A percentile compares a stretch with the other conserved stretches of the same genome.
phyloP scores from a whole-genome alignment of 2,329 filamentous ascomycete species.

The Sarocladiaceae sp. region DNA sequence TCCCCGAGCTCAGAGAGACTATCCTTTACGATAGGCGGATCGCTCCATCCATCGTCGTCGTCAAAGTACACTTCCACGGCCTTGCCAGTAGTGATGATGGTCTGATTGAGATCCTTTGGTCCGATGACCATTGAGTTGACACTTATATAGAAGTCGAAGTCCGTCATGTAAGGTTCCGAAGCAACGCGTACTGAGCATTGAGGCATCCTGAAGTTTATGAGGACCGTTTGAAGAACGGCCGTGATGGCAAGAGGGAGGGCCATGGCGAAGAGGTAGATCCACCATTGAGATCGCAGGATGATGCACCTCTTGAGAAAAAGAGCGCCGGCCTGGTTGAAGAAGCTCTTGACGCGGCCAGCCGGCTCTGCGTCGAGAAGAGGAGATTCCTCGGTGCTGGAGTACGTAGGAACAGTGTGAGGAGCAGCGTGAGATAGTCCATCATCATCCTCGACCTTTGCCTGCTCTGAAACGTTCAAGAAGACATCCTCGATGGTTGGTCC shows the following conservation, averaged over 20 bases:
- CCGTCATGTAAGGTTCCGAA: too few relatives aligned
- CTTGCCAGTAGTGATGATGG: not conserved
- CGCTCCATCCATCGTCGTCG: not conserved
- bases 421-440: too few relatives aligned
- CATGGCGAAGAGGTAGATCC: conserved; percentile 3
- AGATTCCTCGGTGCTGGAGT: not conserved
- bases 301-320: conserved; percentile 1
- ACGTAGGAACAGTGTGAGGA: too few relatives aligned
- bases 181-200: not conserved
- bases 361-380: not conserved
- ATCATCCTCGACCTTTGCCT: conserved; percentile 13
- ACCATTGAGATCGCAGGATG: not conserved
- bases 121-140: not conserved
- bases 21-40: not conserved
- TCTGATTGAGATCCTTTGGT: not conserved
- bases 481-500: conserved; percentile 29
- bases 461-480: conserved; percentile 24
- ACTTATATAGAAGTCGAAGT: too few relatives aligned
- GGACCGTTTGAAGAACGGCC: too few relatives aligned
- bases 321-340: not conserved
- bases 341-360: not conserved
- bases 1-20: not conserved
- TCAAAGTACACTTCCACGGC: not conserved
- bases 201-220: not conserved
- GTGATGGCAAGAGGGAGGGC: not conserved